Evolutionary conservation across 192 early-diverging fungal genomes (phyloP), one percentile per base, ranked within the genome.

Genomic region (Coemansia sp.): DNA sequence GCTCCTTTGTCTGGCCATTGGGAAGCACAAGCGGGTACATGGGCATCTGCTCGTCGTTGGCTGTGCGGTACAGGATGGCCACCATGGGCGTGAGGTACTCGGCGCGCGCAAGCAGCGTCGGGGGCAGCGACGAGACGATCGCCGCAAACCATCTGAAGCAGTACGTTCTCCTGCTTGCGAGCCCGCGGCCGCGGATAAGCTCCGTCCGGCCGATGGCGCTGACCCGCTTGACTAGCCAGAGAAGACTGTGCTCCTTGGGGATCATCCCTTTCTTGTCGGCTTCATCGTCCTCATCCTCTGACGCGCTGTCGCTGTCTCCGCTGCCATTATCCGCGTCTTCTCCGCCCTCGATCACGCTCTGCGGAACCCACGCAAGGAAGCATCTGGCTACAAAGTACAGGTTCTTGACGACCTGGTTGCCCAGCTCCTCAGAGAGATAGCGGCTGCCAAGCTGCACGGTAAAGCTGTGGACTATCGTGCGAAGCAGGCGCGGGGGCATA

Each of bases 91-190:
- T 72, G 32, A 96, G 63, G 63, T 92, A 93, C 3, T 85, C 70
- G n/a, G 70, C 59, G 46, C 88, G 69, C 23, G 65, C 59, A 29
- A 91, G 70, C 17, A 89, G 76, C 1, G 78, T 59, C 11, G 85
- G 42, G 3, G 85, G 82, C 11, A 96, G 77, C n/a, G 86, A 77
- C 15, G 85, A 85, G 32, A 85, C 75, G 71, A 96, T 88, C 10
- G 95, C 95, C 33, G 94, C 96, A 83, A 93, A 94, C 87, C 88
- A 94, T 67, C 94, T 88, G 83, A 94, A 98, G n/a, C 93, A 85
- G 54, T 83, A 89, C 25, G 83, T 85, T 50, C 93, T 84, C 88
- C 95, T 74, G 55, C 67, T 52, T 0, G 61, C 65, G 1, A 61
- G 23, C 9, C 66, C 61, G 9, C 69, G 74, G 3, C 71, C 67